Percentiles rank a stretch among this genome's conserved stretches.
These are phyloP conservation scores for Juncus effusus DNA, from an alignment of 176 grass and related monocot species.

Conservation along the genomic window DNA sequence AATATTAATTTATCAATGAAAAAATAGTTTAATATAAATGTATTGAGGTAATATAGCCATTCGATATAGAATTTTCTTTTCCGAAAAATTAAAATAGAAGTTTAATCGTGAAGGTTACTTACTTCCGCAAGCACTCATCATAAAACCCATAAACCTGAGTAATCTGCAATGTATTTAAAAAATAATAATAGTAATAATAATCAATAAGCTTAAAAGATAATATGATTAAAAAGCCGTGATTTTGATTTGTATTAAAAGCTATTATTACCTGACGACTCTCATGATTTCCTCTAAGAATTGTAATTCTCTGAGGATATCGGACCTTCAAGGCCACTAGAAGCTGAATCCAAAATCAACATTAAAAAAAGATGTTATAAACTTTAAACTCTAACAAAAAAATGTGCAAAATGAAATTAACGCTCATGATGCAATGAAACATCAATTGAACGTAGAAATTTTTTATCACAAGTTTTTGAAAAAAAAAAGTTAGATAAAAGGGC, in stretches of 20 bases:
- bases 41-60: background rate
- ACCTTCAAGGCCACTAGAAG: constrained; percentile 64
- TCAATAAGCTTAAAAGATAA: too few species aligned
- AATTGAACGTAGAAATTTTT: too few species aligned
- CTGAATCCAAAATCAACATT: constrained; percentile 20
- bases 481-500: too few species aligned
- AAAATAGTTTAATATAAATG: background rate
- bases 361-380: background rate
- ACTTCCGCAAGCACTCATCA: constrained; percentile 68
- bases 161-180: constrained; percentile 40
- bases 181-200: background rate
- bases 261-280: constrained; percentile 54
- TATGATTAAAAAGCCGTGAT: background rate
- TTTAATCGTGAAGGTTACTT: constrained; percentile 25
- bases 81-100: constrained; percentile 1
- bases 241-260: constrained; percentile 2
- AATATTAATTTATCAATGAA: constrained; percentile 5
- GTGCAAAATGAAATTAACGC: too few species aligned
- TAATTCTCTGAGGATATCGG: constrained; percentile 59
- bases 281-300: constrained; percentile 75
- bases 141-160: constrained; percentile 81
- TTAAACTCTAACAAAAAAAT: background rate
- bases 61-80: constrained; percentile 7
- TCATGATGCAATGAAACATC: too few species aligned
- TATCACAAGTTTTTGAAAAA: too few species aligned